Percentiles rank a stretch among this genome's conserved stretches.
Evolutionary conservation across 2,329 filamentous ascomycete species (phyloP).

Genomic region (Daldinia sp.): DNA sequence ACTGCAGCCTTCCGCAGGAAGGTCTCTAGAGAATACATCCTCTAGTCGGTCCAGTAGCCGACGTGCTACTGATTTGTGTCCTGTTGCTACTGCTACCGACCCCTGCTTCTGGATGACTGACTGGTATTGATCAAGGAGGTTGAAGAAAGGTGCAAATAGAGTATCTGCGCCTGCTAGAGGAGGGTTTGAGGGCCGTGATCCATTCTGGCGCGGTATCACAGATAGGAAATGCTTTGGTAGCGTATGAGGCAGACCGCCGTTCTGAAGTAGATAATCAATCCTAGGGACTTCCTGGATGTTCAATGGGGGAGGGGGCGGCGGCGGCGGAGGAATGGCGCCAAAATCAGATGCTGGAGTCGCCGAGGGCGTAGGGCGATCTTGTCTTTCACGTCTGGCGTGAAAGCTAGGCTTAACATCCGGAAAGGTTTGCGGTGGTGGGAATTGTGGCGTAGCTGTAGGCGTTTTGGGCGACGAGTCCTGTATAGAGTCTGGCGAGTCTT

Average conservation of each 20-base stretch:
- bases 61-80: constrained; percentile 92
- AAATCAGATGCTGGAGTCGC: constrained; percentile 54
- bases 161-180: constrained; percentile 73
- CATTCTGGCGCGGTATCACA: constrained; percentile 65
- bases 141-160: constrained; percentile 84
- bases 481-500: constrained; percentile 60
- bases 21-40: constrained; percentile 91
- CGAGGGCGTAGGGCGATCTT: constrained; percentile 51
- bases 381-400: constrained; percentile 48
- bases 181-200: constrained; percentile 66
- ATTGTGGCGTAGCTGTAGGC: constrained; percentile 63
- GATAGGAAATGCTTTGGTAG: constrained; percentile 79
- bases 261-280: constrained; percentile 90
- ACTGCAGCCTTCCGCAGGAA: constrained; percentile 83
- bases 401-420: constrained; percentile 51
- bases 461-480: constrained; percentile 67
- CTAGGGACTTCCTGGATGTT: constrained; percentile 76
- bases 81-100: constrained; percentile 92
- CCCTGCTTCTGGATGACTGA: constrained; percentile 83
- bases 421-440: constrained; percentile 56
- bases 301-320: constrained; percentile 78
- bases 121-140: constrained; percentile 85
- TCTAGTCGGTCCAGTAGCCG: constrained; percentile 89
- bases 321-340: constrained; percentile 59
- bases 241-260: constrained; percentile 78